Evolutionary conservation across 2,329 filamentous ascomycete genomes (phyloP).

Genomic region (Calonectria ilicicola): DNA sequence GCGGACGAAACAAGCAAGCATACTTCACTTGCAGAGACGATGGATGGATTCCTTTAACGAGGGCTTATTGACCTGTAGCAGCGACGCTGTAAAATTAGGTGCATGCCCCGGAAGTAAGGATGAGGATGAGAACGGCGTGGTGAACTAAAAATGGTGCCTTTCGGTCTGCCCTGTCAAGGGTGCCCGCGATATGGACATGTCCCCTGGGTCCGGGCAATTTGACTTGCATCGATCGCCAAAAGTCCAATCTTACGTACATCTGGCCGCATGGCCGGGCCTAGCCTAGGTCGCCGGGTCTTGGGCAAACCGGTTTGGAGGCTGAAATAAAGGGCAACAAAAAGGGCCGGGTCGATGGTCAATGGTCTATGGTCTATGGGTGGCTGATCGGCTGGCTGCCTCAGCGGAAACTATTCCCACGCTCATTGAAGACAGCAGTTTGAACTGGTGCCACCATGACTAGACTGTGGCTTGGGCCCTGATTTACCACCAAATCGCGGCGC

Average conservation of each 20-base stretch:
- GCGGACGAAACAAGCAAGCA: neutral
- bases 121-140: constrained; percentile 5
- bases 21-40: constrained; percentile 5
- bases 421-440: neutral
- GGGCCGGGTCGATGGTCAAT: neutral
- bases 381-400: neutral
- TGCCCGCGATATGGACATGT: constrained; percentile 24
- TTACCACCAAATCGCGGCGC: neutral
- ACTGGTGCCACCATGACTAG: neutral
- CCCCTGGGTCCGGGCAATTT: constrained; percentile 37
- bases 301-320: constrained; percentile 16
- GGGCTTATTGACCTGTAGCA: neutral
- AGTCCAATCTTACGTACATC: constrained; percentile 29
- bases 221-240: constrained; percentile 38
- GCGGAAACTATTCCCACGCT: neutral
- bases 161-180: constrained; percentile 7
- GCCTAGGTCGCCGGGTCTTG: neutral
- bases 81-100: neutral
- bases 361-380: neutral
- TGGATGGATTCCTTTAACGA: constrained; percentile 7
- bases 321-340: constrained; percentile 14
- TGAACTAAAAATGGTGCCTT: constrained; percentile 36
- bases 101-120: constrained; percentile 10
- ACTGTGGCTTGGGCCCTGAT: constrained; percentile 13
- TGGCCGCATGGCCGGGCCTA: neutral